Base-by-base conservation (phyloP, 2,329 filamentous ascomycete genomes). In the Uncinocarpus reesii region DNA sequence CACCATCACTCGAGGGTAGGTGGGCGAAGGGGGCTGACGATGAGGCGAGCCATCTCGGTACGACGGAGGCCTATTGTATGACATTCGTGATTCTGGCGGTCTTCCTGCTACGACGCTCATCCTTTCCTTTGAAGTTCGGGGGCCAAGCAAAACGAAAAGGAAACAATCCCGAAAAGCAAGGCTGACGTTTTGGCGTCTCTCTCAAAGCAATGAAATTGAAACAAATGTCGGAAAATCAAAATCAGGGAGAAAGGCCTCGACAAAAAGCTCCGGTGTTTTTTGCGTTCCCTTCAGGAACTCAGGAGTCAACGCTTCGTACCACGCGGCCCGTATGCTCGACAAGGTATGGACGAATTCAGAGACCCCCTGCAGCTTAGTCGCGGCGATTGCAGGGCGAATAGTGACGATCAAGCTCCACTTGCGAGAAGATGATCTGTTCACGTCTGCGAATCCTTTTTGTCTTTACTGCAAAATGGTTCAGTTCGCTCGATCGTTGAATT, bases 41-140 rank as follows among this genome's bases (percentile, higher is more conserved):
- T 55, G 56, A 53, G 57, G 53, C 7, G 51, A 48, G 34, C 49
- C 51, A 35, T 57, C 53, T 48, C 49, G 52, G 47, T 61, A 56
- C 44, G 61, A 57, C 28, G 58, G 56, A 29, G 58, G 57, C 10
- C 57, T 50, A 26, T 54, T 54, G 50, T 61, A 65, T 31, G 64
- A 54, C 56, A 61, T 59, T 57, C 57, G 57, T 55, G 52, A 59
- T 49, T 65, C 61, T 23, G 48, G 50, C 5, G 63, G 61, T 62
- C 62, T 65, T 58, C 60, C 65, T 52, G 63, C 63, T 49, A 68
- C 60, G 48, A 65, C 62, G 54, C 61, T 68, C 66, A 69, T 69
- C 34, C 53, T 50, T 40, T 49, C 29, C 11, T 29, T 42, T 34
- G 4, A 42, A 21, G 26, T 16, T 16, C 4, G n/a, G 16, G 23